Evolutionary conservation across 352 stramenopile genomes (phyloP), one percentile per base, ranked within the genome.

Genomic region (Phytophthora agathidicida): DNA sequence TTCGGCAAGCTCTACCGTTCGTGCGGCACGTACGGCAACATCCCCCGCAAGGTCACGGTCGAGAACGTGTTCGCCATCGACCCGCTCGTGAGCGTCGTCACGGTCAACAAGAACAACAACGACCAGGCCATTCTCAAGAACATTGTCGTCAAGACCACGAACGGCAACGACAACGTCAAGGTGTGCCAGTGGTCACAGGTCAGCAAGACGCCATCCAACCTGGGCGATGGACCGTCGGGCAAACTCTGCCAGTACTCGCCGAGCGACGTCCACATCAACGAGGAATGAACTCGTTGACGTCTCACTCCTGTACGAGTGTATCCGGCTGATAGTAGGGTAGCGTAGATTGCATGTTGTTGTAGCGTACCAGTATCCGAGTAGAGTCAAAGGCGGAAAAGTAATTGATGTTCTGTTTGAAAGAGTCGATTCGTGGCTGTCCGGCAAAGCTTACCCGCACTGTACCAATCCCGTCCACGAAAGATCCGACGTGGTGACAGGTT

Each of bases 81-180:
- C 48, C 58, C 58, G 22, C 32, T 63, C 19, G 58, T 67, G 3
- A 46, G 36, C 16, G 28, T 67, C 32, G 33, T 67, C 20, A 62
- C 58, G 7, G 58, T 67, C 7, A 67, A 67, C 44, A 46, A 54
- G 43, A 67, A 67, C 53, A 55, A 62, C 51, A 55, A 55, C 24
- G 58, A 67, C 46, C 36, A 69, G 49, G 39, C 60, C 49, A 59
- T 36, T 11, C 37, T 69, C 32, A 65, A 42, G 14, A 65, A 70
- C 48, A 52, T 70, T 36, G 23, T 52, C 32, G 49, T 65, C 44
- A 53, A 66, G 49, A 58, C 47, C 5, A 55, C 47, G 32, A 32
- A 45, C 16, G 47, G 47, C 47, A 45, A 36, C n/a, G 17, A 55
- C 32, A n/a, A n/a, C n/a, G n/a, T n/a, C n/a, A n/a, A n/a, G n/a